Evolutionary conservation across 768 basidiomycete genomes (phyloP).

Genomic region (Suillus tomentosus): DNA sequence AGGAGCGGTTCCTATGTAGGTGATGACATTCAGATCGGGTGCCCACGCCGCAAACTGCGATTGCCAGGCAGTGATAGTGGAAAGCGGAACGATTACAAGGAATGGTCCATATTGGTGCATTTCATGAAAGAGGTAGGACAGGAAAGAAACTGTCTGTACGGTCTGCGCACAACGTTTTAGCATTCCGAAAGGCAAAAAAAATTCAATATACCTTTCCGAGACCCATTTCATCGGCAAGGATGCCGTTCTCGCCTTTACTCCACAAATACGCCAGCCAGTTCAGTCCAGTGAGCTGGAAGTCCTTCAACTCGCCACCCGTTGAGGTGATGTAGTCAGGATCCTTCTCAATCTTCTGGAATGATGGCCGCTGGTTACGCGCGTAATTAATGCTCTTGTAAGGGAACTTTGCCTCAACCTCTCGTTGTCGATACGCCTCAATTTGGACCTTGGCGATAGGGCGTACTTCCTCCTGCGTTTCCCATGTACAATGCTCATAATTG

Average conservation of each 20-base stretch:
- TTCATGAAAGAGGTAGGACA: conserved; percentile 93
- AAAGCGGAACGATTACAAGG: conserved; percentile 95
- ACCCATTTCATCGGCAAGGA: conserved; percentile 99
- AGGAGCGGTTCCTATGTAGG: conserved; percentile 88
- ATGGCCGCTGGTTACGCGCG: conserved; percentile 65
- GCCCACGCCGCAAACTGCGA: conserved; percentile 93
- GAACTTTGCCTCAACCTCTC: conserved; percentile 78
- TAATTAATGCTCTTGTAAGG: conserved; percentile 84
- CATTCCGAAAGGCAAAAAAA: conserved; percentile 12
- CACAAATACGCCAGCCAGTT: conserved; percentile 99
- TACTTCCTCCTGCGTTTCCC: conserved; percentile 86
- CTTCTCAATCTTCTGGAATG: conserved; percentile 79
- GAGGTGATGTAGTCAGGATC: conserved; percentile 83
- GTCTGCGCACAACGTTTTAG: conserved; percentile 49
- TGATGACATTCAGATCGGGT: conserved; percentile 94
- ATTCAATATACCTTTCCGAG: conserved; percentile 77
- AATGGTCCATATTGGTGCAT: conserved; percentile 94
- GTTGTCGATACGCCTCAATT: conserved; percentile 75
- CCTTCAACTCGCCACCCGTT: conserved; percentile 88
- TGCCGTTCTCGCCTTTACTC: conserved; percentile 94
- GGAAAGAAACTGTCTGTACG: conserved; percentile 93
- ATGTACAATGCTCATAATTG: conserved; percentile 93
- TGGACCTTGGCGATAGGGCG: conserved; percentile 73
- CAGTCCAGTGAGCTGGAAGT: conserved; percentile 96
- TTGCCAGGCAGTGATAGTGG: conserved; percentile 98